Conservation (phyloP, 768 basidiomycete genomes). For the Mycena filopes region DNA sequence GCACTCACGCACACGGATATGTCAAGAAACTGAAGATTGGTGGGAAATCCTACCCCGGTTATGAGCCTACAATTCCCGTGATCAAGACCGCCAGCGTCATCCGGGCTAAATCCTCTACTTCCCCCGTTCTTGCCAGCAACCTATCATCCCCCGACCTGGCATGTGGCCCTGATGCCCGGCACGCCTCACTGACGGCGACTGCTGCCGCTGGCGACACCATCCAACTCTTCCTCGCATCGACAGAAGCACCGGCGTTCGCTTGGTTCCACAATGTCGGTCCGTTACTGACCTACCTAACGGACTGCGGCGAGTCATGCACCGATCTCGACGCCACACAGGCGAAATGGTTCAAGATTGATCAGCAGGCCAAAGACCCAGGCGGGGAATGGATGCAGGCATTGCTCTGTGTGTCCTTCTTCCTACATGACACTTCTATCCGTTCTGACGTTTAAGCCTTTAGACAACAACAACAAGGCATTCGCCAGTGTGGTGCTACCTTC, state of each 20-base stretch:
- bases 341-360: constrained; percentile 62
- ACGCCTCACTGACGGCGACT: constrained; percentile 53
- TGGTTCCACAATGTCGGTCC: constrained; percentile 57
- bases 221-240: constrained; percentile 8
- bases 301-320: constrained; percentile 57
- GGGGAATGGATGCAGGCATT: constrained; percentile 50
- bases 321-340: constrained; percentile 53
- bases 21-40: no score
- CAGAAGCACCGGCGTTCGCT: neutral
- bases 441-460: no score
- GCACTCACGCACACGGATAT: no score
- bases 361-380: constrained; percentile 46
- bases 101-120: no score
- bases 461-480: constrained; percentile 10
- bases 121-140: no score
- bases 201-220: constrained; percentile 25
- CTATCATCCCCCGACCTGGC: no score
- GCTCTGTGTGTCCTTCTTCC: constrained; percentile 42
- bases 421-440: no score
- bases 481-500: constrained; percentile 46
- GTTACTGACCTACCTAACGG: constrained; percentile 62
- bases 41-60: no score
- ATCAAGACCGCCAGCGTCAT: no score
- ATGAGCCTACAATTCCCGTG: no score
- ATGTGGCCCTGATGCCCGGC: no score